Conservation (phyloP, 352 stramenopile genomes). For the Thraustochytrium striatum region DNA sequence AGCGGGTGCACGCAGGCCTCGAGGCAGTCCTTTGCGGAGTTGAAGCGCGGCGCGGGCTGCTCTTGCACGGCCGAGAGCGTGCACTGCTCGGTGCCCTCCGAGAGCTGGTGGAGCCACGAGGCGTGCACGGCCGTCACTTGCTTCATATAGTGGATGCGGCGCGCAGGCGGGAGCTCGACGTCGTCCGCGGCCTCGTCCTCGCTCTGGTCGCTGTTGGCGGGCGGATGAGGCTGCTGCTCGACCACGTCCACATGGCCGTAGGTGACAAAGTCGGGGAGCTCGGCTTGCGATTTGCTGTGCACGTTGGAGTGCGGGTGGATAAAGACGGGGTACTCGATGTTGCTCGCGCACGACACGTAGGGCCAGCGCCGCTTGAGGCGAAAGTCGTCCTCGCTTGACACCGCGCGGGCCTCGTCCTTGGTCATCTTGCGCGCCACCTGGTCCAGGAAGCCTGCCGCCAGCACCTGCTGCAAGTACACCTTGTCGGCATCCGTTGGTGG, state of each 20-base stretch:
- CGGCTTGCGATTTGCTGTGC: background rate
- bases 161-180: background rate
- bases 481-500: constrained; percentile 25
- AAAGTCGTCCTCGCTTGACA: constrained; percentile 12
- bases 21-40: constrained; percentile 41
- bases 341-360: constrained; percentile 51
- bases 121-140: constrained; percentile 51
- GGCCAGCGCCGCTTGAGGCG: constrained; percentile 47
- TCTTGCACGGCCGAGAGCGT: constrained; percentile 41
- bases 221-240: background rate
- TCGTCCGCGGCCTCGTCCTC: constrained; percentile 50
- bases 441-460: constrained; percentile 51
- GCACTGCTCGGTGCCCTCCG: constrained; percentile 46
- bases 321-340: constrained; percentile 48
- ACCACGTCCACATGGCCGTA: constrained; percentile 28
- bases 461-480: constrained; percentile 46
- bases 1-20: constrained; percentile 50
- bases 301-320: constrained; percentile 52
- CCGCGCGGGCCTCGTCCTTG: constrained; percentile 33
- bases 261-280: constrained; percentile 50
- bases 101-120: constrained; percentile 49
- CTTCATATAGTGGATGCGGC: constrained; percentile 44
- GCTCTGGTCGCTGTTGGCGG: constrained; percentile 36
- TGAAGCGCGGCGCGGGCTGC: constrained; percentile 47
- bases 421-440: constrained; percentile 54